phyloP scores from a whole-genome alignment of 139 green algal species.

The Protoeuglena noctilucae region DNA sequence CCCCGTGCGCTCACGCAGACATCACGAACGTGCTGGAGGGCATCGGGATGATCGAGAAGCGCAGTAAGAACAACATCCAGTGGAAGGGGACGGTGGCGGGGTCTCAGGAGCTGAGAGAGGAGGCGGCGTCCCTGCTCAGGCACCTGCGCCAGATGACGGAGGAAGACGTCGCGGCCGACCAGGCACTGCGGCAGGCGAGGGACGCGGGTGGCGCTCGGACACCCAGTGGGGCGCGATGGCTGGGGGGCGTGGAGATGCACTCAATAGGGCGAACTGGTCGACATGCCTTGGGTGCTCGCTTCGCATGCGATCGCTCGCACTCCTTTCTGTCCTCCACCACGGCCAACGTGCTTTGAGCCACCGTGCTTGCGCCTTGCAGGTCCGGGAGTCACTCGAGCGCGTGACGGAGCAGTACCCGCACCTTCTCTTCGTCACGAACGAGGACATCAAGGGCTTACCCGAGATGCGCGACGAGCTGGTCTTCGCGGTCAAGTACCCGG shows the following conservation, averaged over 20 bases:
- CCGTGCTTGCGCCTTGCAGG: constrained; percentile 23
- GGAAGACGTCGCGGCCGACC: neutral
- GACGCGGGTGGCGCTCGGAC: too few relatives aligned
- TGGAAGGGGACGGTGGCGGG: constrained; percentile 20
- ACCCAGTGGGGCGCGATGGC: too few relatives aligned
- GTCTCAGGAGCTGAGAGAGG: neutral
- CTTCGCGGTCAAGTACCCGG: constrained; percentile 63
- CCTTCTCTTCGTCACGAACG: constrained; percentile 61
- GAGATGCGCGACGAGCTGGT: constrained; percentile 50
- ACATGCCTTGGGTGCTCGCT: too few relatives aligned
- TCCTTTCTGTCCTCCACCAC: too few relatives aligned
- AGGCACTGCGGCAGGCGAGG: too few relatives aligned
- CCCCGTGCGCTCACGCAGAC: too few relatives aligned
- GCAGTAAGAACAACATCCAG: constrained; percentile 73
- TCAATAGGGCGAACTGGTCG: too few relatives aligned
- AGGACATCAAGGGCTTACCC: constrained; percentile 49
- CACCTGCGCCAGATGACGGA: constrained; percentile 19
- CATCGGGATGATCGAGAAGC: constrained; percentile 88
- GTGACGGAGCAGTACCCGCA: constrained; percentile 14
- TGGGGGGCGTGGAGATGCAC: too few relatives aligned
- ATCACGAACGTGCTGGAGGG: constrained; percentile 98
- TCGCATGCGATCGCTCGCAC: too few relatives aligned
- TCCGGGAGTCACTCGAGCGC: constrained; percentile 31
- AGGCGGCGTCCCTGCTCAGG: constrained; percentile 10
- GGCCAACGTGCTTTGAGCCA: neutral